A percentile compares a stretch with the other conserved stretches of the same genome.
phyloP scores from a whole-genome alignment of 331 rosid genomes.

The Saraca asoca region DNA sequence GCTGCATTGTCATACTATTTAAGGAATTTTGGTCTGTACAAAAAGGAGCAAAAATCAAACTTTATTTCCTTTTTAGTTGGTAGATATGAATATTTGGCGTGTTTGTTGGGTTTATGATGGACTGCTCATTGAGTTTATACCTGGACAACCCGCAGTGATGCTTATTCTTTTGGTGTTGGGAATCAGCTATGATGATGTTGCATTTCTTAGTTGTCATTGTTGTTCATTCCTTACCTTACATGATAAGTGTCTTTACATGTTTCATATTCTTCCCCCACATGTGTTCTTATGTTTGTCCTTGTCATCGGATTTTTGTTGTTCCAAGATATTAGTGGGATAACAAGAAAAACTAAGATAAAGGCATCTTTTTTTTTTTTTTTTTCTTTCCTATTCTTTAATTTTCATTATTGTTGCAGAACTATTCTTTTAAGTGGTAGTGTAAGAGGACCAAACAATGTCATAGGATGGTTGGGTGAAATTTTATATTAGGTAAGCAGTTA shows the following conservation, averaged over 20 bases:
- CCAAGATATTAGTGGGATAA: not conserved
- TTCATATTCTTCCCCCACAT: not conserved
- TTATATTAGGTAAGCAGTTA: not conserved
- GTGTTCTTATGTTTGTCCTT: slow-evolving; percentile 1
- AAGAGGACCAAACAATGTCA: not conserved
- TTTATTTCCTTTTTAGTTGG: not conserved
- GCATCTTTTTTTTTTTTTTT: not conserved
- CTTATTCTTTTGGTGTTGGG: slow-evolving; percentile 12
- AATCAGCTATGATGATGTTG: slow-evolving; percentile 21
- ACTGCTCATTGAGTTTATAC: not conserved
- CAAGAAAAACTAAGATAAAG: not conserved
- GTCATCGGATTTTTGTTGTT: not conserved
- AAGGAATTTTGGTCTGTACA: slow-evolving; percentile 27
- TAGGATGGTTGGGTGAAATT: not conserved
- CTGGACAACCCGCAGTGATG: slow-evolving; percentile 6
- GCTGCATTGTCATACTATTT: slow-evolving; percentile 26
- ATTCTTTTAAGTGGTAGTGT: not conserved
- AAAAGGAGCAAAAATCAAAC: slow-evolving; percentile 8
- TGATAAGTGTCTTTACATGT: slow-evolving; percentile 5
- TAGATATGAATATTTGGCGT: not conserved
- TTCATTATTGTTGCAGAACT: not conserved
- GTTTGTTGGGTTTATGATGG: slow-evolving; percentile 8
- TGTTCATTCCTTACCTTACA: slow-evolving; percentile 15
- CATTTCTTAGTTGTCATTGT: slow-evolving; percentile 14
- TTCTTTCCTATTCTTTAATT: not conserved